These are phyloP conservation scores for Debaryomyces castellii DNA, from an alignment of 805 yeast species.

Conservation along the genomic window DNA sequence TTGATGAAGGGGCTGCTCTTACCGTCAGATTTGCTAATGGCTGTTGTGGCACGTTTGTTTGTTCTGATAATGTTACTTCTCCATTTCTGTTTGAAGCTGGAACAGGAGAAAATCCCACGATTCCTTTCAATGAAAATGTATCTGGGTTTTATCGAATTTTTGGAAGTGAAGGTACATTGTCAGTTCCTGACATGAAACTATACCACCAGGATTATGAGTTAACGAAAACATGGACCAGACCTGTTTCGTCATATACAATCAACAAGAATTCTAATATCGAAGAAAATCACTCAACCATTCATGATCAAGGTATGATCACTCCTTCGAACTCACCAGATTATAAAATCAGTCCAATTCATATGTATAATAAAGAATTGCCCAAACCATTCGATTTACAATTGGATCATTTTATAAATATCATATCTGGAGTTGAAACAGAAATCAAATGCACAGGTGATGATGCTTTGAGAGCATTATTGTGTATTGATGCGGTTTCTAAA, in stretches of 20 bases:
- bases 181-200: conserved; percentile 40
- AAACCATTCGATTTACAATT: conserved; percentile 40
- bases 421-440: conserved; percentile 25
- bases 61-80: conserved; percentile 40
- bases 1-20: conserved; percentile 44
- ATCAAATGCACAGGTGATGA: conserved; percentile 32
- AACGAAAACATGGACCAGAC: conserved; percentile 28
- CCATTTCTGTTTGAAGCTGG: conserved; percentile 43
- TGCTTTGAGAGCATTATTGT: conserved; percentile 32
- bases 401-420: conserved; percentile 36
- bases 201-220: conserved; percentile 28
- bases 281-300: not conserved
- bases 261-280: conserved; percentile 12
- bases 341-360: conserved; percentile 20
- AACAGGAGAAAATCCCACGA: conserved; percentile 44
- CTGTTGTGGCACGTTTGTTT: conserved; percentile 39
- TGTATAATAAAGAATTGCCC: conserved; percentile 9
- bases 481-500: conserved; percentile 33
- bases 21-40: conserved; percentile 38
- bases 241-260: conserved; percentile 22
- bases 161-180: conserved; percentile 38
- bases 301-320: conserved; percentile 18
- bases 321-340: conserved; percentile 32
- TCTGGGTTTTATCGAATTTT: conserved; percentile 39
- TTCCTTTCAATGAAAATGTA: conserved; percentile 29